Conservation (phyloP, 176 grass and related monocot genomes). For the Tuctoria greenei region DNA sequence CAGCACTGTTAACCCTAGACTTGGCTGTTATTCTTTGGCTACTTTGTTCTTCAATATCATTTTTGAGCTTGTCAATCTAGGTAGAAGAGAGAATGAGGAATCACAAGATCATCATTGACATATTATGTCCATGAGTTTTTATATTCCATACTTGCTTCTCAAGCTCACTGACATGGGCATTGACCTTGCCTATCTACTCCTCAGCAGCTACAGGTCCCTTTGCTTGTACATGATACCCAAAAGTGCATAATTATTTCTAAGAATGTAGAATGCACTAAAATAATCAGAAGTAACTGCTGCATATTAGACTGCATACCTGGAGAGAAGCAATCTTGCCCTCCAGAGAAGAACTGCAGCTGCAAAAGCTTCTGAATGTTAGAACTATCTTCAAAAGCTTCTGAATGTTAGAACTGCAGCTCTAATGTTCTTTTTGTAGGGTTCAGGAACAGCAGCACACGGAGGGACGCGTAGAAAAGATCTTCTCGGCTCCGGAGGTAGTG, state of each 20-base stretch:
- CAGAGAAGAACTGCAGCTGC: too few relatives aligned
- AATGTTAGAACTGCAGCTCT: too few relatives aligned
- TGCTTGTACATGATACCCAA: conserved; percentile 37
- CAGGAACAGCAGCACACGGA: too few relatives aligned
- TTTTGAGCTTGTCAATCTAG: conserved; percentile 62
- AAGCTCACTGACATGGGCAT: conserved; percentile 53
- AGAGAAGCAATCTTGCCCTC: conserved; percentile 63
- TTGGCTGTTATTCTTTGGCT: conserved; percentile 52
- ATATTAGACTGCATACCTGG: conserved; percentile 41
- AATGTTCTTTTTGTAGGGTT: too few relatives aligned
- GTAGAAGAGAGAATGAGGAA: conserved; percentile 28
- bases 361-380: too few relatives aligned
- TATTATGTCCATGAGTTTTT: neutral
- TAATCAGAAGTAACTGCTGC: neutral
- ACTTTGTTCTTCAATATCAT: conserved; percentile 59
- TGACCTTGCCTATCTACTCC: conserved; percentile 58
- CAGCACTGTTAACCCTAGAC: conserved; percentile 43
- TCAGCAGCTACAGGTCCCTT: conserved; percentile 58
- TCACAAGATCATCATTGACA: neutral
- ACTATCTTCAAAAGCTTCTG: too few relatives aligned
- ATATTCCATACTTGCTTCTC: conserved; percentile 62
- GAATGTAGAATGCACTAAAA: neutral
- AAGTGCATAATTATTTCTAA: neutral
- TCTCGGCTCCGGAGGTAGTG: too few relatives aligned
- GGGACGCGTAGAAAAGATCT: too few relatives aligned